Percentiles rank a stretch among this genome's conserved stretches.
phyloP scores from a whole-genome alignment of 148 eudicot genomes.

The Tetragonia tetragonoides region DNA sequence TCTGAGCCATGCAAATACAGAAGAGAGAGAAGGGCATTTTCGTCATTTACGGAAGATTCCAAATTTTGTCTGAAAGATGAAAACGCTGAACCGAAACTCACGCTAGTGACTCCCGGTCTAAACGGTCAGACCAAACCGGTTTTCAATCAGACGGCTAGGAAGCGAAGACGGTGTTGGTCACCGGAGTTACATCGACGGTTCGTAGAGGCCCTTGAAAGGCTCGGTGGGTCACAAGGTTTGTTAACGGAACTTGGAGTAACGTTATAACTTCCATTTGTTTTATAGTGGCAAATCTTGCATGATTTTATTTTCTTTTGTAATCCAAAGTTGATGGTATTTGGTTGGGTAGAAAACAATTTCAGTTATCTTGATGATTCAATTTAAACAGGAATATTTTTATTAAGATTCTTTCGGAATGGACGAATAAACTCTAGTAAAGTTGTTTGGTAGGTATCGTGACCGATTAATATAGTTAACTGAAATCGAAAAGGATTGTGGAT shows the following conservation, averaged over 20 bases:
- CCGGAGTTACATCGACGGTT: slow-evolving; percentile 46
- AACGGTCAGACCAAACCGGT: neutral
- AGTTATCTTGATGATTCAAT: too few relatives aligned
- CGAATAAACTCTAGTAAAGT: neutral
- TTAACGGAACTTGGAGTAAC: neutral
- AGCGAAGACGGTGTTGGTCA: slow-evolving; percentile 48
- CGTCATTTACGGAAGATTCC: slow-evolving; percentile 21
- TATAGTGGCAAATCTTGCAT: neutral
- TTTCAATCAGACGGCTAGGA: slow-evolving; percentile 27
- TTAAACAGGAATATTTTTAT: neutral
- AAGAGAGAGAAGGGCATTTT: slow-evolving; percentile 26
- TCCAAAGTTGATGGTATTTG: neutral
- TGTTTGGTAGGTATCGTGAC: too few relatives aligned
- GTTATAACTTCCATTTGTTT: neutral
- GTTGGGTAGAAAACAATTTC: neutral
- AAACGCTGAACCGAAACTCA: neutral
- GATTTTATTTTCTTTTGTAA: too few relatives aligned
- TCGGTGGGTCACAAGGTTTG: slow-evolving; percentile 51
- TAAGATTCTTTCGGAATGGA: neutral
- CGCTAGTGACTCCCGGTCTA: neutral
- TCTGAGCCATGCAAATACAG: slow-evolving; percentile 7
- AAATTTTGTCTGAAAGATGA: neutral
- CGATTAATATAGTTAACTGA: too few relatives aligned
- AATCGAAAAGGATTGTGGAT: too few relatives aligned
- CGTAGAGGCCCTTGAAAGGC: slow-evolving; percentile 38